A percentile compares a stretch with the other conserved stretches of the same genome.
Conservation (phyloP, 2,329 filamentous ascomycete genomes). For the Monosporascus cannonballus region DNA sequence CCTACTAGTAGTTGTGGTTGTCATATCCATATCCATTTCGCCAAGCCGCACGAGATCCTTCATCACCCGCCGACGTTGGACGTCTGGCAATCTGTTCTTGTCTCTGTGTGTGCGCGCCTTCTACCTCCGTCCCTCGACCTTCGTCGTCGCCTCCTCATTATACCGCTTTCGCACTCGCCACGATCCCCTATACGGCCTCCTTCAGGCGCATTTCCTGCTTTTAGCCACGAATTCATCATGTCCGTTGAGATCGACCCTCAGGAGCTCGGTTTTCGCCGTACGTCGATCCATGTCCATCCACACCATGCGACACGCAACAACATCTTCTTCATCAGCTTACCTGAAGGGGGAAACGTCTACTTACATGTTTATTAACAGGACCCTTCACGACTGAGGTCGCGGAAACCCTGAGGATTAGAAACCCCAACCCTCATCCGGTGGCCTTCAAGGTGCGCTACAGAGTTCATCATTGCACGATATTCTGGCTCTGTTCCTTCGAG, state of each 20-base stretch:
- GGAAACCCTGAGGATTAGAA: slow-evolving; percentile 59
- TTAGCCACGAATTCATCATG: slow-evolving; percentile 52
- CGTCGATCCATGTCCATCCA: slow-evolving; percentile 28
- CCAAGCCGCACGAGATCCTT: no score
- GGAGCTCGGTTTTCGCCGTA: slow-evolving; percentile 92
- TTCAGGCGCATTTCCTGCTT: slow-evolving; percentile 7
- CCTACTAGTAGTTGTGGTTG: no score
- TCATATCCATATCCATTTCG: no score
- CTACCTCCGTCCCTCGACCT: no score
- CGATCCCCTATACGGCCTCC: neutral
- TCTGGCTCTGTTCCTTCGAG: neutral
- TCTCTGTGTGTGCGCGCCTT: no score
- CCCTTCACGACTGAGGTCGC: slow-evolving; percentile 62
- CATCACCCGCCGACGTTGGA: no score
- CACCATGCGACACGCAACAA: neutral
- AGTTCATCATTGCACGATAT: slow-evolving; percentile 1
- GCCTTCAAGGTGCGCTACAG: slow-evolving; percentile 59
- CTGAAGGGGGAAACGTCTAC: slow-evolving; percentile 4
- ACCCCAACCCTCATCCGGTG: slow-evolving; percentile 55
- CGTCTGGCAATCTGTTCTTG: no score
- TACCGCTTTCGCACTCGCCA: no score
- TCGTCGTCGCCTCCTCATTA: no score
- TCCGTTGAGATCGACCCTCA: slow-evolving; percentile 88
- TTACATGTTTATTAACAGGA: slow-evolving; percentile 37
- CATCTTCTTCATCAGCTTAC: neutral